Base-by-base conservation (phyloP, 2,329 filamentous ascomycete genomes). In the Alternaria solani region DNA sequence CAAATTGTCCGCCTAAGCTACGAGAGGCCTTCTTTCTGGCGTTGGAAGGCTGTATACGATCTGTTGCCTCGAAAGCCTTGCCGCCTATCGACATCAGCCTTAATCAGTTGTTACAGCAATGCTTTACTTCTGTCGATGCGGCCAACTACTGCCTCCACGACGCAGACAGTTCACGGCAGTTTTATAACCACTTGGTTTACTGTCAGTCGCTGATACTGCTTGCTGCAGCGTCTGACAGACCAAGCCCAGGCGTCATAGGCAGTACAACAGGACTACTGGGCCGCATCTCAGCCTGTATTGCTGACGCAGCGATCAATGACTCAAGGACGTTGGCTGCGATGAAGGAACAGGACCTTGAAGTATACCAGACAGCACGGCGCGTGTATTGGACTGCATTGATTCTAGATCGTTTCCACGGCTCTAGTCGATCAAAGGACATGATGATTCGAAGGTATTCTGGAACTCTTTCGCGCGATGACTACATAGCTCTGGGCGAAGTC, bases 371-470 rank as follows among this genome's bases (percentile, higher is more conserved):
- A 23, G 67, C 75, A 30, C 72, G 77, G 2, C 76, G 75, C 48
- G 68, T 76, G 2, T 79, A 78, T 54, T 78, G 76, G 76, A 66
- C 73, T 36, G 65, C 75, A 1, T 72, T 79, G 51, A 76, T 78
- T 30, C 42, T 79, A n/a, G 77, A 79, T 49, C 73, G 75, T 23
- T 78, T 78, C 44, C 71, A 78, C 52, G 75, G 76, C 12, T 73
- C 75, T 46, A 72, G 72, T 56, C 69, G 72, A 38, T 72, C 68
- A 7, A 77, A 72, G 36, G 72, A 77, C 42, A 70, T 75, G 18
- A 65, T 75, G 48, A 59, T 79, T 36, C 74, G 75, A 6, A 54
- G 74, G 25, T 68, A 75, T 38, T 67, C 68, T 32, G 71, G 75
- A 8, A 69, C 68, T 20, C 61, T 76, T 6, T 74, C 75, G 25